Evolutionary conservation across 2,329 filamentous ascomycete species (phyloP).

Genomic region (Lomentospora prolificans): DNA sequence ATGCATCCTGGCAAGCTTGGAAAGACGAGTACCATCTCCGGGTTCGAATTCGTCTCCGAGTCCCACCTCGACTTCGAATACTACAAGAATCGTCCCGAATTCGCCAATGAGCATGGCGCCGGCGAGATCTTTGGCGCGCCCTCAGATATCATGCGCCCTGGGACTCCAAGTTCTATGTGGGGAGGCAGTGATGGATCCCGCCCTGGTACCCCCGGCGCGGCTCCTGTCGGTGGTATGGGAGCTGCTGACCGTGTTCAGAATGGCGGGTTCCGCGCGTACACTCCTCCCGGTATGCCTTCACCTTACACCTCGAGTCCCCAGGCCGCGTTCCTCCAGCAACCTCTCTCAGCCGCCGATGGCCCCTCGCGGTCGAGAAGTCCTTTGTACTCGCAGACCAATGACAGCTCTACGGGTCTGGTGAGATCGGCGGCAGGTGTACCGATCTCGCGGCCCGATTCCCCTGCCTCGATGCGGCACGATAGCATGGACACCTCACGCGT

Average conservation of each 20-base stretch:
- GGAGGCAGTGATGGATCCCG: slow-evolving; percentile 35
- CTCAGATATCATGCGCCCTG: slow-evolving; percentile 49
- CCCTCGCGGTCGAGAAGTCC: slow-evolving; percentile 31
- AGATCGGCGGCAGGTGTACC: slow-evolving; percentile 43
- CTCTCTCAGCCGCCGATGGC: slow-evolving; percentile 14
- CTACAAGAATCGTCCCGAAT: slow-evolving; percentile 84
- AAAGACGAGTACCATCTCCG: slow-evolving; percentile 42
- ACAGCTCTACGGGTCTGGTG: slow-evolving; percentile 43
- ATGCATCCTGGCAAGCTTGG: slow-evolving; percentile 53
- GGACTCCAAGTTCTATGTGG: slow-evolving; percentile 45
- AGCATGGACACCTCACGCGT: slow-evolving; percentile 21
- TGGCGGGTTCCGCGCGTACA: slow-evolving; percentile 9
- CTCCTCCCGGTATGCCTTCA: slow-evolving; percentile 11
- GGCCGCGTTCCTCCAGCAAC: slow-evolving; percentile 10
- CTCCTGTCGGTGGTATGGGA: slow-evolving; percentile 7
- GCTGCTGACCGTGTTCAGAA: neutral
- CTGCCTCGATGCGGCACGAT: slow-evolving; percentile 20
- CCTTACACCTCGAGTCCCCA: slow-evolving; percentile 5
- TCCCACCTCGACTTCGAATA: slow-evolving; percentile 80
- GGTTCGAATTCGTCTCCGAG: slow-evolving; percentile 87
- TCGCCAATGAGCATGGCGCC: slow-evolving; percentile 69
- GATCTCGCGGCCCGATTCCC: slow-evolving; percentile 19
- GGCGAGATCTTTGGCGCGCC: slow-evolving; percentile 56
- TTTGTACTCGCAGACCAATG: slow-evolving; percentile 40
- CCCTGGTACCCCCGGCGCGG: slow-evolving; percentile 35